A percentile compares a stretch with the other conserved stretches of the same genome.
phyloP scores from a whole-genome alignment of 768 basidiomycete species.

The Lentinus tigrinus region DNA sequence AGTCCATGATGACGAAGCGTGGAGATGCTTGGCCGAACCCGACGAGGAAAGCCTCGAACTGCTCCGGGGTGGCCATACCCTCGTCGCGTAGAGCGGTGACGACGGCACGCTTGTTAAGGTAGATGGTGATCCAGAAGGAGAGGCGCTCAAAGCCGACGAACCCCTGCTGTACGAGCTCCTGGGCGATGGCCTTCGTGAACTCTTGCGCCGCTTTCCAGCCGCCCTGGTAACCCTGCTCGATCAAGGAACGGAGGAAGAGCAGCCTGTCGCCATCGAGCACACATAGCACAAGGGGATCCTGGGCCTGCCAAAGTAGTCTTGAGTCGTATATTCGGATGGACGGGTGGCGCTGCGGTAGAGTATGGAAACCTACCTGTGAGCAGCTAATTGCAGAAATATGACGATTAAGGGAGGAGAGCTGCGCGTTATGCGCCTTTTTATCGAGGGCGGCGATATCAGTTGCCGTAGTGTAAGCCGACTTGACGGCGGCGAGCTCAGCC shows the following conservation, averaged over 20 bases:
- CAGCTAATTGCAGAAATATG: constrained; percentile 61
- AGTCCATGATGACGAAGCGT: constrained; percentile 68
- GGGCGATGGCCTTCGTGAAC: constrained; percentile 67
- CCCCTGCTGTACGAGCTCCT: constrained; percentile 62
- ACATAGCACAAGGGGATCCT: constrained; percentile 69
- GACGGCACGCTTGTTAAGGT: constrained; percentile 62
- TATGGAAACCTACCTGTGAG: constrained; percentile 35
- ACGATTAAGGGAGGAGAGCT: constrained; percentile 59
- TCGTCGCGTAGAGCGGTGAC: constrained; percentile 48
- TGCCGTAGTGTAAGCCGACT: constrained; percentile 63
- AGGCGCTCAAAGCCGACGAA: constrained; percentile 60
- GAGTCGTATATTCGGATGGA: not conserved
- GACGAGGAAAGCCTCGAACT: constrained; percentile 60
- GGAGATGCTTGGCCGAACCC: constrained; percentile 74
- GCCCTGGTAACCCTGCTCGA: constrained; percentile 64
- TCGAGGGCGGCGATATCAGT: constrained; percentile 65
- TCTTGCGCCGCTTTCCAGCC: constrained; percentile 60
- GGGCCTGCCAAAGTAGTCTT: constrained; percentile 40
- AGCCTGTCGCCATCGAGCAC: constrained; percentile 73
- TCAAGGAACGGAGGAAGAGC: constrained; percentile 58
- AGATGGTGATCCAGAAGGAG: constrained; percentile 76
- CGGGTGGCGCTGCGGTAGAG: not conserved
- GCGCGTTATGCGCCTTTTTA: constrained; percentile 65
- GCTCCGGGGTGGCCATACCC: constrained; percentile 59
- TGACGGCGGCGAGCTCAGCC: constrained; percentile 67